phyloP scores from a whole-genome alignment of 768 basidiomycete species.

The Podaxis sp. region DNA sequence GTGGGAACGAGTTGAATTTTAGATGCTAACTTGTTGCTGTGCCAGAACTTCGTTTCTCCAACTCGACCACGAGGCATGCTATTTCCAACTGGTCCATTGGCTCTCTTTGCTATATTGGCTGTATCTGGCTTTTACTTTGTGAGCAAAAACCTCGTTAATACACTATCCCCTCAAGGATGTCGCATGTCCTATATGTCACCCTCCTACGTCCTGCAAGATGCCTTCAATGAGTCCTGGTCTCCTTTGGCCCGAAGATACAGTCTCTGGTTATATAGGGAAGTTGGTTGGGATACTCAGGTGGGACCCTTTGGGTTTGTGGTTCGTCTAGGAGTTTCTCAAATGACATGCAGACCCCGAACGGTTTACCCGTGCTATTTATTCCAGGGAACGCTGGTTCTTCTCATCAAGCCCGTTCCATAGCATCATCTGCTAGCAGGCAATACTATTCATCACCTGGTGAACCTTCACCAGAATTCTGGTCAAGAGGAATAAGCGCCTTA shows the following conservation, averaged over 20 bases:
- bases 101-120: slow-evolving; percentile 34
- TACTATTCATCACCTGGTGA: slow-evolving; percentile 65
- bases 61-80: not conserved
- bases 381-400: slow-evolving; percentile 98
- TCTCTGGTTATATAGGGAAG: slow-evolving; percentile 90
- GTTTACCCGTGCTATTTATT: slow-evolving; percentile 91
- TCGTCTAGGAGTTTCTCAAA: not conserved
- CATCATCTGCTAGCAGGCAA: slow-evolving; percentile 85
- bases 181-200: slow-evolving; percentile 97
- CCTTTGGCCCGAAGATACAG: slow-evolving; percentile 74
- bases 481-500: slow-evolving; percentile 51
- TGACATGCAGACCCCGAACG: slow-evolving; percentile 30
- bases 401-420: slow-evolving; percentile 91
- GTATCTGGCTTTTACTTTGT: slow-evolving; percentile 43
- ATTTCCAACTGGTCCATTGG: slow-evolving; percentile 31
- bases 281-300: slow-evolving; percentile 78
- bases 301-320: not conserved
- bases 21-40: not conserved
- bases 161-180: slow-evolving; percentile 86
- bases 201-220: slow-evolving; percentile 73
- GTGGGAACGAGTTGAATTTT: not conserved
- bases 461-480: slow-evolving; percentile 52
- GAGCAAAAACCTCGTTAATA: slow-evolving; percentile 40
- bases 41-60: not conserved
- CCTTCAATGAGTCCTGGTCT: slow-evolving; percentile 69